These are phyloP conservation scores for Pichia sp. DNA, from an alignment of 1,139 yeast genomes.

Conservation along the genomic window DNA sequence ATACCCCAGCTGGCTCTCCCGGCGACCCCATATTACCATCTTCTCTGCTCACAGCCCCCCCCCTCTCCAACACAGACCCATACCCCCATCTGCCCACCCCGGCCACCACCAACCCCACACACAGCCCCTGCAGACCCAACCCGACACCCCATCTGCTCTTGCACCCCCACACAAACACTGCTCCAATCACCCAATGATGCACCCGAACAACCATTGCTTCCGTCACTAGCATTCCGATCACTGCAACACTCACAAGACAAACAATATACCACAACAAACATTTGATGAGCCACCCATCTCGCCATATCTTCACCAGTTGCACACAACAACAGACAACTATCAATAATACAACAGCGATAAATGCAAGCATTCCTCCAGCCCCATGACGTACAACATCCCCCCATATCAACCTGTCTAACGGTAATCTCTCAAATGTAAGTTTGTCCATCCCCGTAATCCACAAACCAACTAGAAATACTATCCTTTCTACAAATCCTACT, in stretches of 20 bases:
- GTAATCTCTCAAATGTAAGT: slow-evolving; percentile 79
- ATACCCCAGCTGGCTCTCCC: too few relatives aligned
- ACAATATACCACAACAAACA: slow-evolving; percentile 45
- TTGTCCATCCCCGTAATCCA: slow-evolving; percentile 86
- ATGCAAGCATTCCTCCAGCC: slow-evolving; percentile 72
- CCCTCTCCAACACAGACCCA: too few relatives aligned
- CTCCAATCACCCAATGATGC: slow-evolving; percentile 84
- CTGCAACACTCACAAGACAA: too few relatives aligned
- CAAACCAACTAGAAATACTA: slow-evolving; percentile 33
- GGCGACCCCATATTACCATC: too few relatives aligned
- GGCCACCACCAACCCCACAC: slow-evolving; percentile 72
- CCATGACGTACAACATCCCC: slow-evolving; percentile 65
- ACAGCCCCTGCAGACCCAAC: slow-evolving; percentile 70
- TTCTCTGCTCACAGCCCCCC: too few relatives aligned
- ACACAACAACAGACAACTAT: slow-evolving; percentile 52
- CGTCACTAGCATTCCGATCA: background rate
- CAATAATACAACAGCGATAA: slow-evolving; percentile 41
- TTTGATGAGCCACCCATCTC: slow-evolving; percentile 61
- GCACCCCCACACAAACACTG: slow-evolving; percentile 80
- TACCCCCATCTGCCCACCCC: slow-evolving; percentile 84
- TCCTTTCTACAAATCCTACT: background rate
- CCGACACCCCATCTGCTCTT: slow-evolving; percentile 71
- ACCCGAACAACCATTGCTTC: slow-evolving; percentile 69
- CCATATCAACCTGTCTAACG: slow-evolving; percentile 75
- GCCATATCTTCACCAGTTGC: slow-evolving; percentile 79